Conservation (phyloP, 129 eudicot genomes). For the Artemisia argyi region DNA sequence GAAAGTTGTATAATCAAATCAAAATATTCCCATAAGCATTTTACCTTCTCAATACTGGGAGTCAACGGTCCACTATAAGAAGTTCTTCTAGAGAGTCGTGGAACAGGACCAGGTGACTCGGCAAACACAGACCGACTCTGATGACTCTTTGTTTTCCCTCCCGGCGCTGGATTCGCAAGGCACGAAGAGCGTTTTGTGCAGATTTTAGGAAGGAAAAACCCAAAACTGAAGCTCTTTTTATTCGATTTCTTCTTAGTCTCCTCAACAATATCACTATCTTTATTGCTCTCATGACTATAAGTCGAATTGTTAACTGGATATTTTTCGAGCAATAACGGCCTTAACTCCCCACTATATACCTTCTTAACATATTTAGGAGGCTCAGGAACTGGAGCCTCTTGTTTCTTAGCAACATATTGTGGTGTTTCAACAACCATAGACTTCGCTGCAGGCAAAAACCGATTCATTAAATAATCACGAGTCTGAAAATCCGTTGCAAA, state of each 20-base stretch:
- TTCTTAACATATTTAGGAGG: conserved; percentile 49
- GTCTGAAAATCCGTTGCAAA: conserved; percentile 52
- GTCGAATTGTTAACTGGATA: conserved; percentile 38
- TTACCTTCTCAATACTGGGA: conserved; percentile 63
- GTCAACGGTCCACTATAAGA: conserved; percentile 70
- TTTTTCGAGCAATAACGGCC: conserved; percentile 49
- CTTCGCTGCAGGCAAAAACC: conserved; percentile 92
- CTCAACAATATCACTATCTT: conserved; percentile 41
- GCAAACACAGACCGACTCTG: conserved; percentile 34
- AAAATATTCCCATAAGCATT: neutral
- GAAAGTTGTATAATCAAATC: neutral
- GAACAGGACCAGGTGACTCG: conserved; percentile 39
- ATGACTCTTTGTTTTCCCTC: conserved; percentile 44
- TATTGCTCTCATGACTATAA: conserved; percentile 30
- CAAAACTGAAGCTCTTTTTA: conserved; percentile 66
- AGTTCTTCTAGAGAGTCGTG: conserved; percentile 57
- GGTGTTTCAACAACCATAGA: conserved; percentile 74
- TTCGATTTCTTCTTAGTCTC: conserved; percentile 35
- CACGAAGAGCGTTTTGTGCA: conserved; percentile 63
- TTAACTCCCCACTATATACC: conserved; percentile 56
- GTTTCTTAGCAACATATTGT: conserved; percentile 59
- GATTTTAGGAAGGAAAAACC: conserved; percentile 76
- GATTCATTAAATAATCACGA: conserved; percentile 76
- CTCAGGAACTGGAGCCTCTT: conserved; percentile 36
- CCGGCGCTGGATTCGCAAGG: conserved; percentile 52